Conservation (phyloP, 768 basidiomycete species). For the Macrocybe gigantea region DNA sequence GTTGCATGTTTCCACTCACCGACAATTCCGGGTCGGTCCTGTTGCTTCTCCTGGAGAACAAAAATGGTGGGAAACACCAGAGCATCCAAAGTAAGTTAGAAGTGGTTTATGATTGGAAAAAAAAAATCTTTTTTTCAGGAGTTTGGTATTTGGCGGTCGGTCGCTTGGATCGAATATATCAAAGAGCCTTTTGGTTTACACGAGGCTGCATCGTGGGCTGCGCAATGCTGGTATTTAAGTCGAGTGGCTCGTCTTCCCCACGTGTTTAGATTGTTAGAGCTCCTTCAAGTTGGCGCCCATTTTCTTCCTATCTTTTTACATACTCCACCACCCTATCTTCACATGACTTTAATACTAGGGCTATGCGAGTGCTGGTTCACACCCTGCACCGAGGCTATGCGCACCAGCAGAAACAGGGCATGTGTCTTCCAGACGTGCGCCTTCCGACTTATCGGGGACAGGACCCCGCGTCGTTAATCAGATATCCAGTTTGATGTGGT, state of each 20-base stretch:
- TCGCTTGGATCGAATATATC: constrained; percentile 7
- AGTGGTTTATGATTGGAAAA: constrained; percentile 1
- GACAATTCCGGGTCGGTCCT: not conserved
- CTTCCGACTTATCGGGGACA: no score
- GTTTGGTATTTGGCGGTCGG: constrained; percentile 12
- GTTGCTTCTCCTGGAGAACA: constrained; percentile 3
- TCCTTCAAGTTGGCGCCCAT: no score
- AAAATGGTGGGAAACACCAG: constrained; percentile 21
- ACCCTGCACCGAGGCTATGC: no score
- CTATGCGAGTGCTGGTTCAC: no score
- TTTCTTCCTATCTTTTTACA: no score
- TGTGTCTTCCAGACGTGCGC: no score
- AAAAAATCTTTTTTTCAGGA: constrained; percentile 1
- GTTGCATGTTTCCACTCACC: not conserved
- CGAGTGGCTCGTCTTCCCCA: constrained; percentile 7
- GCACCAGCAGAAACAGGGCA: no score
- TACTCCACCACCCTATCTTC: no score
- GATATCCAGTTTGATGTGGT: no score
- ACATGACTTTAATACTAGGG: no score
- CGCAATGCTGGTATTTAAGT: constrained; percentile 8
- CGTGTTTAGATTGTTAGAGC: constrained; percentile 11
- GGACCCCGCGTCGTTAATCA: no score
- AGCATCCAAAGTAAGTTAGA: constrained; percentile 21
- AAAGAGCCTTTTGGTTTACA: constrained; percentile 12
- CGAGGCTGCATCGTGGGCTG: constrained; percentile 35